Evolutionary conservation across 164 flowering plant genomes (phyloP).

Genomic region (Aristolochia californica): DNA sequence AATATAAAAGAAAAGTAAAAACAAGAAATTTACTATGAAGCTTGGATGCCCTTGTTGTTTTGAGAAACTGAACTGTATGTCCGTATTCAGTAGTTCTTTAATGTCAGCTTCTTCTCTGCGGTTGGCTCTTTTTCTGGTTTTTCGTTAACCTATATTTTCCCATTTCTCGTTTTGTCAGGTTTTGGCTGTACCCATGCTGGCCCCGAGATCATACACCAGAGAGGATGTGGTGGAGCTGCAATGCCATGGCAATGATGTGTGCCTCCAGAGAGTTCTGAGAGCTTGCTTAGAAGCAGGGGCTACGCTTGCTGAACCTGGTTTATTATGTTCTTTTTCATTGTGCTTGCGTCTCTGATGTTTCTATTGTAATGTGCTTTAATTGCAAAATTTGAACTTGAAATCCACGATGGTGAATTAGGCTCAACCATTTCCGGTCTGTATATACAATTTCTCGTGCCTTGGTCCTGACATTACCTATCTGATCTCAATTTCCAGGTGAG

Average conservation of each 20-base stretch:
- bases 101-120: too few species aligned
- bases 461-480: too few species aligned
- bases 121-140: too few species aligned
- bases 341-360: neutral
- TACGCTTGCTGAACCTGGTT: slow-evolving; percentile 93
- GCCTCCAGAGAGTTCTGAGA: slow-evolving; percentile 67
- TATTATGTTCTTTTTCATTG: neutral
- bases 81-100: too few species aligned
- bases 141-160: neutral
- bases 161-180: slow-evolving; percentile 50
- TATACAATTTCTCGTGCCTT: too few species aligned
- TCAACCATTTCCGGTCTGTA: too few species aligned
- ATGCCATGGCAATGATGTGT: slow-evolving; percentile 92
- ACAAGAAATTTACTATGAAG: neutral
- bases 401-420: neutral
- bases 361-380: neutral
- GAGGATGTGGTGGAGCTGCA: slow-evolving; percentile 98
- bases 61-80: neutral
- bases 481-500: slow-evolving; percentile 46
- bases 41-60: neutral
- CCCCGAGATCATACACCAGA: slow-evolving; percentile 89
- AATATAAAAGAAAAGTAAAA: too few species aligned
- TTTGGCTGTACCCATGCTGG: slow-evolving; percentile 81
- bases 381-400: neutral
- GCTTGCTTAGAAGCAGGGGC: slow-evolving; percentile 92